These are phyloP conservation scores for Candida neerlandica DNA, from an alignment of 1,139 yeast species.

Conservation along the genomic window DNA sequence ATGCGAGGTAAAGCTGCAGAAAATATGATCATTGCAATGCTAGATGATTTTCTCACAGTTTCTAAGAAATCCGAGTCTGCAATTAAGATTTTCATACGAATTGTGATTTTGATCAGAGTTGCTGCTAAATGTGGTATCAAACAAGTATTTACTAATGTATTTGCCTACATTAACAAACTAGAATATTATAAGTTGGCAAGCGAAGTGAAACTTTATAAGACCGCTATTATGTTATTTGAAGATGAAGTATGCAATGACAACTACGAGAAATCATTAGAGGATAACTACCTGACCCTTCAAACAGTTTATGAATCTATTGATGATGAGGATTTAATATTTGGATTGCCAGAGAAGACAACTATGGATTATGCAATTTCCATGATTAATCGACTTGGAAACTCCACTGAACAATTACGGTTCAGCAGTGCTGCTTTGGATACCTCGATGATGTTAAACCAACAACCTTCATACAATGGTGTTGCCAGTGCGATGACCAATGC, in stretches of 20 bases:
- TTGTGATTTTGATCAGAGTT: constrained; percentile 46
- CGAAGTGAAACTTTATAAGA: constrained; percentile 35
- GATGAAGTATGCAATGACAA: constrained; percentile 30
- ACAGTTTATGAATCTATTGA: constrained; percentile 52
- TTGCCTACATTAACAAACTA: constrained; percentile 33
- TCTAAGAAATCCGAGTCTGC: constrained; percentile 17
- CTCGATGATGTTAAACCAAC: constrained; percentile 23
- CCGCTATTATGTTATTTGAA: constrained; percentile 60
- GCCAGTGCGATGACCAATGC: constrained; percentile 41
- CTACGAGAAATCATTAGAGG: constrained; percentile 3
- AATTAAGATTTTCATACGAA: constrained; percentile 34
- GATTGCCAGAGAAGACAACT: constrained; percentile 61
- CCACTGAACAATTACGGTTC: constrained; percentile 49
- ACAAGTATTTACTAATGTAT: constrained; percentile 36
- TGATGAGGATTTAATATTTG: constrained; percentile 64
- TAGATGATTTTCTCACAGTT: constrained; percentile 16
- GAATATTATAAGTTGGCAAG: constrained; percentile 39
- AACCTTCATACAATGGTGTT: constrained; percentile 20
- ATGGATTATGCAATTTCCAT: constrained; percentile 52
- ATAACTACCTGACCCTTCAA: constrained; percentile 15
- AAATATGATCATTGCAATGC: constrained; percentile 11
- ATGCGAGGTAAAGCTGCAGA: constrained; percentile 18
- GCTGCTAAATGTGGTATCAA: constrained; percentile 36
- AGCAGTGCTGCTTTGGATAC: constrained; percentile 62
- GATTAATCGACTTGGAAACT: constrained; percentile 36